Base-by-base conservation (phyloP, 2,329 filamentous ascomycete species). In the Coleophoma eucalyptorum region DNA sequence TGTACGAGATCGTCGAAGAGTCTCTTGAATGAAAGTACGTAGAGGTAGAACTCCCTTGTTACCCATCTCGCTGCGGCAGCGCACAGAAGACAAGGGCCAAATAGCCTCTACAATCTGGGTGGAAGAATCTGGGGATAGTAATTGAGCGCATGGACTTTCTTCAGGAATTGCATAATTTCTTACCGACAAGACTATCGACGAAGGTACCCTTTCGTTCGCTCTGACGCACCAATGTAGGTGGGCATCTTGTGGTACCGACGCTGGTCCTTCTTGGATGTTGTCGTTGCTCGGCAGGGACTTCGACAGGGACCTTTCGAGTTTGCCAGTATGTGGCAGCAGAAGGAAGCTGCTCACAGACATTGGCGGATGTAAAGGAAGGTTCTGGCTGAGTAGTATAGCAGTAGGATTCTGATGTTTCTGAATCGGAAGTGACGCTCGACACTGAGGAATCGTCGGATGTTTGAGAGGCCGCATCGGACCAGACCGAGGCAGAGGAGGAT, bases 51-150 rank as follows among this genome's bases (percentile, higher is more conserved):
- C 89, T 48, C 87, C 84, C 67, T 88, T 90, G 65, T 79, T 80
- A 53, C 83, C 85, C 57, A 81, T 75, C 65, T 93, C 89, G 62
- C 79, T 85, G 62, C 86, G 84, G 69, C 88, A 89, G 51, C 87
- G 81, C 34, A 87, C 83, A 52, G 90, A 92, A 49, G 93, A 95
- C 41, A 93, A 79, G 43, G 94, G 92, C 94, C 94, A 99, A 64
- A 99, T 96, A 49, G 89, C 89, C 75, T 97, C 91, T 46, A 99
- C 92, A 69, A 97, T 96, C 71, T 96, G 90, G 49, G 94, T 94
- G 48, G 94, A 94, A 62, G 93, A 96, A 83, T 97, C 93, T 97
- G 79, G 49, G 67, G 60, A 64, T 55, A 55, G 50, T 46, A 52
- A 58, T 70, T 72, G 62, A 72, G 68, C 63, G 55, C 48, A 55